Evolutionary conservation across 2,329 filamentous ascomycete species (phyloP), one percentile per base, ranked within the genome.

Genomic region (Gliomastix tumulicola): DNA sequence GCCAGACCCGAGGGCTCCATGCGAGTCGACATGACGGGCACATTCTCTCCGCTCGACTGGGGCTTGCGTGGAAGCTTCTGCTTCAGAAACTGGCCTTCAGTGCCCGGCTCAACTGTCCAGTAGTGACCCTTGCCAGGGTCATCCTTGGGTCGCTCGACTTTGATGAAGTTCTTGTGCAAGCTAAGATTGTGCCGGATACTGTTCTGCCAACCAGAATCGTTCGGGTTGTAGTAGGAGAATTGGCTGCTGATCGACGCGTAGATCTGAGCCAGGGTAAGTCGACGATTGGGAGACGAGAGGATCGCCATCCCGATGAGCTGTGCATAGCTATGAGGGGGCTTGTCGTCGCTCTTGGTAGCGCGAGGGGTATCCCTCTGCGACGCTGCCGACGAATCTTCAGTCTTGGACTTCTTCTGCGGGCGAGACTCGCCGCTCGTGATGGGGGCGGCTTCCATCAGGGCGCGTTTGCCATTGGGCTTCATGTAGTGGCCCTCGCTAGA

Each of bases 241-340:
- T 83, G 89, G 56, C 94, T 87, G n/a, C 88, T 94, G 50, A 98
- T 97, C 90, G 92, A 98, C 56, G 94, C 95, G 73, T 97, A 98
- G 49, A 98, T 98, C 59, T 96, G 88, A 19, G 88, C 81, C 15
- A 98, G 73, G 2, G 92, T 97, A 43, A 97, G 71, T 36, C 86
- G 83, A 41, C 88, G 81, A 42, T 82, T 79, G 11, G 85, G 82
- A 5, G 92, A 87, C 43, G 89, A 81, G 17, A 97, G 70, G 49
- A 98, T 96, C 35, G 92, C 88, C 89, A 96, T 96, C 55, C 87
- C 92, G 46, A 97, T 97, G 48, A 98, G 74, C 49, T 84, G 85
- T 16, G 92, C 90, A 57, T 98, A 98, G 64, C 89, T 97, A 61
- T 90, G 88, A 6, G 80, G 76, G 6, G 92, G 92, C 58, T 98